Base-by-base conservation (phyloP, 257 asterid genomes). In the Nicotiana obtusifolia region DNA sequence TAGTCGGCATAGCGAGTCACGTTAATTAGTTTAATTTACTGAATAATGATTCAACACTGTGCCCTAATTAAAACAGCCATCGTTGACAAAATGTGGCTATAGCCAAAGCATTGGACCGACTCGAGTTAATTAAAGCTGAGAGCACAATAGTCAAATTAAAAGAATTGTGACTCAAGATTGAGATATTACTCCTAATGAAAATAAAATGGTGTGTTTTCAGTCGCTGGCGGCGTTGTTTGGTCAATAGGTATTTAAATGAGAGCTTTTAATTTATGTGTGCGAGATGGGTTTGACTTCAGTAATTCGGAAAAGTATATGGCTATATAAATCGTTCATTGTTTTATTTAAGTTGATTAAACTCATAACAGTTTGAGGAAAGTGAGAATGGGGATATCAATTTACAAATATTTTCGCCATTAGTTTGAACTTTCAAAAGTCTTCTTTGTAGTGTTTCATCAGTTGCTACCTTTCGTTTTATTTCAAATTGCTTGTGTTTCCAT, bases 51-150 rank as follows among this genome's bases (percentile, higher is more conserved):
- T 49, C 79, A 47, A 24, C 62, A 15, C 26, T 24, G 9, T 49
- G 41, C 16, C 79, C 7, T 73, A 24, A 22, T 49, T 73, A 22
- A 24, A 73, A 2, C 2, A 71, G 24, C 44, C 24, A 47, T 71
- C 60, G 47, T 71, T 73, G 79, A 47, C 79, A 73, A 47, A 73
- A 24, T 44, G 11, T 15, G 62, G 9, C 6, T 14, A 14, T 37
- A 71, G 60, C 78, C 7, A 44, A 71, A 49, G 26, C 16, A 49
- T 75, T 75, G 79, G 79, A 75, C 62, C 62, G 10, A 75, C 79
- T 14, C 37, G 2, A 15, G 16, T 73, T 75, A 75, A 47, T 24
- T 47, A 75, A 24, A 75, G 16, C 11, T 75, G 16, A 47, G 4
- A 5, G 61, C 79, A 24, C 7, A 3, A 0, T 75, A 24, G 62